phyloP scores from a whole-genome alignment of 2,329 filamentous ascomycete species.

The Pyrenochaeta sp. region DNA sequence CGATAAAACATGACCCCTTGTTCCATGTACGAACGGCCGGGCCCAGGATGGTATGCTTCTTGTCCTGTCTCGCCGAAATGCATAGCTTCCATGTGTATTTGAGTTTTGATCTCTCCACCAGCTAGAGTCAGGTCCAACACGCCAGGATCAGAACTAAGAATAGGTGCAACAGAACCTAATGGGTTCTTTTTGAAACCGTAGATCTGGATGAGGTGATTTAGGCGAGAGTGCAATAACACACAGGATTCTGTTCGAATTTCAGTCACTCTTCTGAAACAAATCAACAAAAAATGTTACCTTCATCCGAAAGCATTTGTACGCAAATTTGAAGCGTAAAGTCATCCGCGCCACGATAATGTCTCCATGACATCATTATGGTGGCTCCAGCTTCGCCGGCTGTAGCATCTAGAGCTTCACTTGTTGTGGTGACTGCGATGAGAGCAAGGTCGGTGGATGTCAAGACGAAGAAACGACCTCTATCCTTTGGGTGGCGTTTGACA shows the following conservation, averaged over 20 bases:
- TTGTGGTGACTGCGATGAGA: slow-evolving; percentile 56
- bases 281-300: slow-evolving; percentile 33
- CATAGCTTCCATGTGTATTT: slow-evolving; percentile 31
- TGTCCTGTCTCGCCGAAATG: slow-evolving; percentile 18
- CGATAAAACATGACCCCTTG: slow-evolving; percentile 36
- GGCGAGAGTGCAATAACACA: slow-evolving; percentile 43
- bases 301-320: slow-evolving; percentile 33
- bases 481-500: slow-evolving; percentile 58
- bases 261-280: slow-evolving; percentile 3
- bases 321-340: slow-evolving; percentile 60
- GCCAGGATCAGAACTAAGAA: slow-evolving; percentile 38
- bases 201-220: slow-evolving; percentile 41
- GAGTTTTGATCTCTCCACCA: slow-evolving; percentile 13
- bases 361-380: slow-evolving; percentile 56
- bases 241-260: slow-evolving; percentile 30
- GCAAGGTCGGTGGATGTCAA: slow-evolving; percentile 64
- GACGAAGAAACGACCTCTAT: slow-evolving; percentile 63
- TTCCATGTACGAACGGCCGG: slow-evolving; percentile 23
- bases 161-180: slow-evolving; percentile 7
- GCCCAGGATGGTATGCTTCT: not conserved
- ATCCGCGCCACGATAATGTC: slow-evolving; percentile 63
- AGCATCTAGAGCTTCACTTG: slow-evolving; percentile 31
- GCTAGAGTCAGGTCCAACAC: slow-evolving; percentile 23
- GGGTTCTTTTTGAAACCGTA: slow-evolving; percentile 34
- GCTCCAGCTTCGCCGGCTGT: slow-evolving; percentile 38